Conservation (phyloP, 345 rosid species). For the Zanthoxylum bungeanum region DNA sequence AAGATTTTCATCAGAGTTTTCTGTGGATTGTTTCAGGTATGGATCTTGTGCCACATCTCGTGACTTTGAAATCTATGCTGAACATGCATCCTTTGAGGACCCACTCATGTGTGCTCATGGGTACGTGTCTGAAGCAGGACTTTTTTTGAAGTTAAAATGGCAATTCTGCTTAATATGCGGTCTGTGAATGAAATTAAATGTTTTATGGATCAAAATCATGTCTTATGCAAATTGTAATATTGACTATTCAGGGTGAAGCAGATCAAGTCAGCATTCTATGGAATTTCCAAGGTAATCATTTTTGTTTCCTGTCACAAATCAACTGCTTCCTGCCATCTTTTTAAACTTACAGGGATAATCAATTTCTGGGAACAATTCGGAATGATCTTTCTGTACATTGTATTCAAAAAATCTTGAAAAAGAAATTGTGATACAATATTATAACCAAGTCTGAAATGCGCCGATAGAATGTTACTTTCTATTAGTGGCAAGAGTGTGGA, state of each 20-base stretch:
- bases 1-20: conserved; percentile 1
- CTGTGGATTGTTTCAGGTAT: conserved; percentile 47
- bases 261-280: conserved; percentile 93
- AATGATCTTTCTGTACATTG: background rate
- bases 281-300: conserved; percentile 57
- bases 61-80: conserved; percentile 80
- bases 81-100: conserved; percentile 84
- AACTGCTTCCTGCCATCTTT: background rate
- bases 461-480: background rate
- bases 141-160: background rate
- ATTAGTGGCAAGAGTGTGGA: background rate
- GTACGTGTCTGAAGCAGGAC: conserved; percentile 28
- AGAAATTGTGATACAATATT: background rate
- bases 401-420: background rate
- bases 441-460: background rate
- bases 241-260: conserved; percentile 63
- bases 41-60: conserved; percentile 54
- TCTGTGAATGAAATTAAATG: background rate
- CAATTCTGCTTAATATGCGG: background rate
- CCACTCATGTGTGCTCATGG: conserved; percentile 92
- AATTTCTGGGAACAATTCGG: background rate
- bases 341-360: background rate
- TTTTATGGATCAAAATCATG: background rate
- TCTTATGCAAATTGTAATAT: background rate
- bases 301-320: background rate